phyloP scores from a whole-genome alignment of 2,329 filamentous ascomycete species.

The Colletotrichum melonis region DNA sequence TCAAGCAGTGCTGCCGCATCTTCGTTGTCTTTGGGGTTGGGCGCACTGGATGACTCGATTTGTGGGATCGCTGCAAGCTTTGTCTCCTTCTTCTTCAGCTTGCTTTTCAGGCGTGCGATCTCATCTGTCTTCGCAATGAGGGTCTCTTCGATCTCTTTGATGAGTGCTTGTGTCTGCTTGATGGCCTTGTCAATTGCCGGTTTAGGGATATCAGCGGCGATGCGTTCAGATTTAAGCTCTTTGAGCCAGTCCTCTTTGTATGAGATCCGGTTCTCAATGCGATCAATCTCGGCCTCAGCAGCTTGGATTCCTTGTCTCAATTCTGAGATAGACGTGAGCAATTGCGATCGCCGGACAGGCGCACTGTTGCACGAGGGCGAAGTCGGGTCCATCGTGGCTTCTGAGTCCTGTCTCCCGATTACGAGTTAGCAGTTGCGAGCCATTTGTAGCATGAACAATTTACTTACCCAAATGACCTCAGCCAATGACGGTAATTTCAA shows the following conservation, averaged over 20 bases:
- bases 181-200: slow-evolving; percentile 8
- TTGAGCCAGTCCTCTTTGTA: slow-evolving; percentile 26
- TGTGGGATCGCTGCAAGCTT: slow-evolving; percentile 16
- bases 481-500: neutral
- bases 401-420: neutral
- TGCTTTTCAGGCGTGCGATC: neutral
- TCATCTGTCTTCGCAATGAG: slow-evolving; percentile 12
- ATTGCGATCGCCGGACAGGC: neutral
- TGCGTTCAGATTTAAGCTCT: neutral
- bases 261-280: slow-evolving; percentile 5
- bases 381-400: neutral
- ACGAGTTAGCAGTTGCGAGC: too few species aligned
- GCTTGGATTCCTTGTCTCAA: neutral
- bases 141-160: neutral
- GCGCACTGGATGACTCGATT: slow-evolving; percentile 15
- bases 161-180: neutral
- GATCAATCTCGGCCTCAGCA: slow-evolving; percentile 8
- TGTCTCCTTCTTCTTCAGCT: neutral
- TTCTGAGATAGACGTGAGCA: slow-evolving; percentile 5
- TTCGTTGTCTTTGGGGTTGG: slow-evolving; percentile 12
- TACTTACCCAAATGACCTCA: neutral
- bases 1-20: slow-evolving; percentile 17
- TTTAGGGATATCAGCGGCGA: neutral
- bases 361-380: neutral
- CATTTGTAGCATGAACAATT: neutral